These are phyloP conservation scores for Gastrolobium bilobum DNA, from an alignment of 306 rosid species.

Conservation along the genomic window DNA sequence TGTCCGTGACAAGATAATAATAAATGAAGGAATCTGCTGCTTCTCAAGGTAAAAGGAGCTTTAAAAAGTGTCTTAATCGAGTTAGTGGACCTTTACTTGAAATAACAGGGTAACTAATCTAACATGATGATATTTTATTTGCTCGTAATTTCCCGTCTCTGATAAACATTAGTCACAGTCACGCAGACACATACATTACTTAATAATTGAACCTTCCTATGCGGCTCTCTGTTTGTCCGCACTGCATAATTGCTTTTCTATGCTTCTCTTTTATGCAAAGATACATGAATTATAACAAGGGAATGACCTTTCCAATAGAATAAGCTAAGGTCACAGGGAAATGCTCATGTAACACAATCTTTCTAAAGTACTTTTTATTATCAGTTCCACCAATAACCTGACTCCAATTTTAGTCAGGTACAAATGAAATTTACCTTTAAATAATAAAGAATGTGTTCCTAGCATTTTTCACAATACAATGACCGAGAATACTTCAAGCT, in stretches of 20 bases:
- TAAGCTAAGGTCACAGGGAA: constrained; percentile 33
- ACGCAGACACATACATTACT: constrained; percentile 27
- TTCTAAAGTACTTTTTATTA: too few species aligned
- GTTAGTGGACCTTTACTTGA: constrained; percentile 51
- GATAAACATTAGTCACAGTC: constrained; percentile 6
- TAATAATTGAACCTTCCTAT: constrained; percentile 42
- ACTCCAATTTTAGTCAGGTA: too few species aligned
- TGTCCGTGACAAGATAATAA: constrained; percentile 25
- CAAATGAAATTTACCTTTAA: too few species aligned
- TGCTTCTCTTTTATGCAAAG: constrained; percentile 42
- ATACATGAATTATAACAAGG: constrained; percentile 31
- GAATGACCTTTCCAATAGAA: constrained; percentile 37
- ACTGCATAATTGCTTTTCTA: constrained; percentile 8
- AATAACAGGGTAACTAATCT: constrained; percentile 43
- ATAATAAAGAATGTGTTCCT: too few species aligned
- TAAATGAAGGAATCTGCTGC: constrained; percentile 20
- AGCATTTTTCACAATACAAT: too few species aligned
- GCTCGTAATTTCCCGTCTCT: constrained; percentile 1
- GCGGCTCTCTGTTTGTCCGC: constrained; percentile 18
- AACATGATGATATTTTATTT: constrained; percentile 37
- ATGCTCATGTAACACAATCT: background rate
- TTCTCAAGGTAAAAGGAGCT: constrained; percentile 46
- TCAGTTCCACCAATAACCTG: too few species aligned
- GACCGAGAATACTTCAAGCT: constrained; percentile 1
- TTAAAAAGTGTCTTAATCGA: constrained; percentile 47